phyloP scores from a whole-genome alignment of 2,329 filamentous ascomycete genomes.

The Calycina herbarum region DNA sequence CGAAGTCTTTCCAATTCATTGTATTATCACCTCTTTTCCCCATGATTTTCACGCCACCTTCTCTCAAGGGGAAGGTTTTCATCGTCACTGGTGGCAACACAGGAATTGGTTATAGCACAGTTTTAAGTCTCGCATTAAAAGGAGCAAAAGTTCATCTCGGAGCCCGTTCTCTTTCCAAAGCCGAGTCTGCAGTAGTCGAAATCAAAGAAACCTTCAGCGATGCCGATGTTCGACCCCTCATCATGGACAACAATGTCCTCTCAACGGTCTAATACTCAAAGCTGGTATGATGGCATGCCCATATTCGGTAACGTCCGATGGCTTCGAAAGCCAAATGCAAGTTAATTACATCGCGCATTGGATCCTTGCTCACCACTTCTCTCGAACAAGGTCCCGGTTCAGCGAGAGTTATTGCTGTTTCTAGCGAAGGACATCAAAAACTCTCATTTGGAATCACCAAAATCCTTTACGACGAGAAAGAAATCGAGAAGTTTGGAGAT shows the following conservation, averaged over 20 bases:
- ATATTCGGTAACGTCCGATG: conserved; percentile 35
- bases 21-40: background rate
- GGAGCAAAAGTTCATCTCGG: conserved; percentile 53
- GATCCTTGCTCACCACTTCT: conserved; percentile 22
- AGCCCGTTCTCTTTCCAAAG: conserved; percentile 42
- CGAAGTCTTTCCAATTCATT: background rate
- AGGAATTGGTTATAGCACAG: conserved; percentile 47
- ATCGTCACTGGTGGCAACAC: conserved; percentile 45
- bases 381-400: conserved; percentile 17
- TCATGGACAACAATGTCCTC: conserved; percentile 32
- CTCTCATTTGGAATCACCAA: conserved; percentile 14
- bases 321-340: conserved; percentile 39
- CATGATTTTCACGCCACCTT: conserved; percentile 24
- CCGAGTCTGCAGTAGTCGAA: conserved; percentile 41
- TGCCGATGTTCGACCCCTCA: conserved; percentile 45
- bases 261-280: conserved; percentile 47
- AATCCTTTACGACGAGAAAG: conserved; percentile 17
- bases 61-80: conserved; percentile 41
- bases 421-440: conserved; percentile 23
- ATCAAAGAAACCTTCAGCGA: conserved; percentile 41
- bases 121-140: conserved; percentile 48
- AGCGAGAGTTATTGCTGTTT: conserved; percentile 20
- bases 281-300: conserved; percentile 46
- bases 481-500: conserved; percentile 12
- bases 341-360: conserved; percentile 41